A percentile compares a stretch with the other conserved stretches of the same genome.
Evolutionary conservation across 1,284 basidiomycete genomes (phyloP).

Genomic region (Cutaneotrichosporon arboriforme): DNA sequence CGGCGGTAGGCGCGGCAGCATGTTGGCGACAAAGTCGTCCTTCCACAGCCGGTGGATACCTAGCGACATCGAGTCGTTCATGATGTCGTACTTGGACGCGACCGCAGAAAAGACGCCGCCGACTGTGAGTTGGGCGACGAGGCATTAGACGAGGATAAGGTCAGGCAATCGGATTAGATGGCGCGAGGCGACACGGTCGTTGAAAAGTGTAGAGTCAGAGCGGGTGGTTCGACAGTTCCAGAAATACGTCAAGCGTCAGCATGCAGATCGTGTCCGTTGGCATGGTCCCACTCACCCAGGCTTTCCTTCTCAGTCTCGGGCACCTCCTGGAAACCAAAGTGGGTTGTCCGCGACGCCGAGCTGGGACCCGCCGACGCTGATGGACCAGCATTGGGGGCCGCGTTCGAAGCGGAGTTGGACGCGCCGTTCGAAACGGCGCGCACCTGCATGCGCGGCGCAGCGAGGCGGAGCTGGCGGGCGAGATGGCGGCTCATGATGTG

Average conservation of each 20-base stretch:
- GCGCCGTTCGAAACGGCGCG: constrained; percentile 16
- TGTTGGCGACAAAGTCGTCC: constrained; percentile 74
- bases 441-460: constrained; percentile 10
- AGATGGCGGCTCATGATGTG: constrained; percentile 19
- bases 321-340: constrained; percentile 88
- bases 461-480: constrained; percentile 9
- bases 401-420: neutral
- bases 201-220: too few species aligned
- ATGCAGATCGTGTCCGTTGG: neutral
- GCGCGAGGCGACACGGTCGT: too few species aligned
- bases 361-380: neutral
- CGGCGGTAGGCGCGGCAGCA: constrained; percentile 60
- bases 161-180: too few species aligned
- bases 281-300: constrained; percentile 46
- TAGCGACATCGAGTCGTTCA: constrained; percentile 98
- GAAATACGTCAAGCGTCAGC: neutral
- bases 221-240: too few species aligned
- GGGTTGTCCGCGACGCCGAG: constrained; percentile 55
- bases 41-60: constrained; percentile 98
- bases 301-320: constrained; percentile 65
- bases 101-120: constrained; percentile 93
- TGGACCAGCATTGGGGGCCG: constrained; percentile 6
- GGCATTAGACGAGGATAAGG: neutral
- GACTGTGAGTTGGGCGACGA: too few species aligned
- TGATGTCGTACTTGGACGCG: constrained; percentile 90